Evolutionary conservation across 306 rosid species (phyloP).

Genomic region (Prunus mira): DNA sequence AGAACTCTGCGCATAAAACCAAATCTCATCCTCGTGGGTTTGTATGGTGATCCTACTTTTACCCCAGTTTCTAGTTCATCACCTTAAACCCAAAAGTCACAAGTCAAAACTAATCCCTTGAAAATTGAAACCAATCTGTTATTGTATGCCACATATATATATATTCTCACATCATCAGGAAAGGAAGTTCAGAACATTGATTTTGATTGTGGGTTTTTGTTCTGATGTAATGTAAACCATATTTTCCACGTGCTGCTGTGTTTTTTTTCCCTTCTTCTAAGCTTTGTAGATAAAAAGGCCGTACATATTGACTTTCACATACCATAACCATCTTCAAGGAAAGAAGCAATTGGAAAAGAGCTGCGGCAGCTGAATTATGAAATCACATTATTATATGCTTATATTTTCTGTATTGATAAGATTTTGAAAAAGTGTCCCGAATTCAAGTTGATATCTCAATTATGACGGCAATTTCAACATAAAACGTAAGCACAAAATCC

Average conservation of each 20-base stretch:
- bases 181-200: neutral
- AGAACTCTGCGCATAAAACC: too few relatives aligned
- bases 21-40: too few relatives aligned
- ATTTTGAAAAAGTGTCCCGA: too few relatives aligned
- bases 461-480: too few relatives aligned
- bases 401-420: neutral
- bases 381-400: neutral
- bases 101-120: neutral
- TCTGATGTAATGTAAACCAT: neutral
- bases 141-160: neutral
- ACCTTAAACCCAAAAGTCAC: neutral
- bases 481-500: too few relatives aligned
- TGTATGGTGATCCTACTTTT: too few relatives aligned
- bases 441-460: too few relatives aligned
- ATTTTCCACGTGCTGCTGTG: conserved; percentile 10
- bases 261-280: neutral
- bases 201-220: too few relatives aligned
- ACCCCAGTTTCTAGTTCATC: neutral
- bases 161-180: neutral
- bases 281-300: neutral
- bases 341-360: neutral
- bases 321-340: neutral
- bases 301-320: neutral
- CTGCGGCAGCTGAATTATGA: too few relatives aligned
- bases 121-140: neutral